Evolutionary conservation across 129 eudicot genomes (phyloP), one percentile per base, ranked within the genome.

Genomic region (Rutidosis leptorrhynchoides): DNA sequence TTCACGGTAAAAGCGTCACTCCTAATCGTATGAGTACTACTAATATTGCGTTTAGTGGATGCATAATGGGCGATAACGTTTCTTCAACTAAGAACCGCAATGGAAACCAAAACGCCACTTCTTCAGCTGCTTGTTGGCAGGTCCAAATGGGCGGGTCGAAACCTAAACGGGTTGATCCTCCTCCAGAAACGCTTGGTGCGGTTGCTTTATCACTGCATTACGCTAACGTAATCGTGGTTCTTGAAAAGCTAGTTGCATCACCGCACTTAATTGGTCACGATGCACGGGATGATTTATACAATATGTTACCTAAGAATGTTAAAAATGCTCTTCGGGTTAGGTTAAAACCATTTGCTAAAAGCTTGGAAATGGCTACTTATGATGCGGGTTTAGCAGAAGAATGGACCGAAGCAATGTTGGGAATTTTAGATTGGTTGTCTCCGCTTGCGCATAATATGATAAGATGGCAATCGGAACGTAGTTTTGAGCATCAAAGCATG

Each of bases 391-490:
- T 89, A 53, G 90, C 90, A 1, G 82, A 72, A 52, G 96, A 89
- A 48, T 89, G 96, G 96, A 86, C 46, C 16, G 84, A 85, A 32
- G 96, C 96, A 1, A 81, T 89, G 79, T 43, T 67, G 53, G 80
- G 74, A n/a, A 83, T 77, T 40, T 65, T 89, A 10, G 90, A 80
- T 46, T 89, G 96, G 96, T 67, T 89, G 55, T 82, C 90, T 3
- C 96, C 96, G 0, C 85, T 89, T 53, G 95, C 96, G 73, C 96
- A 89, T 79, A 81, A 85, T 77, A 86, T 70, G 84, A 83, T 89
- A 32, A 81, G 84, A 61, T 89, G 96, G 96, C 96, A 89, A 57
- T 74, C 86, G 2, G 95, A 86, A 68, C 71, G 95, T 67, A 89
- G 90, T 78, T 81, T 83, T 46, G 96, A 89, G 79, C 95, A 89